phyloP scores from a whole-genome alignment of 371 early-diverging fungal species.

The Lichtheimia ramosa region DNA sequence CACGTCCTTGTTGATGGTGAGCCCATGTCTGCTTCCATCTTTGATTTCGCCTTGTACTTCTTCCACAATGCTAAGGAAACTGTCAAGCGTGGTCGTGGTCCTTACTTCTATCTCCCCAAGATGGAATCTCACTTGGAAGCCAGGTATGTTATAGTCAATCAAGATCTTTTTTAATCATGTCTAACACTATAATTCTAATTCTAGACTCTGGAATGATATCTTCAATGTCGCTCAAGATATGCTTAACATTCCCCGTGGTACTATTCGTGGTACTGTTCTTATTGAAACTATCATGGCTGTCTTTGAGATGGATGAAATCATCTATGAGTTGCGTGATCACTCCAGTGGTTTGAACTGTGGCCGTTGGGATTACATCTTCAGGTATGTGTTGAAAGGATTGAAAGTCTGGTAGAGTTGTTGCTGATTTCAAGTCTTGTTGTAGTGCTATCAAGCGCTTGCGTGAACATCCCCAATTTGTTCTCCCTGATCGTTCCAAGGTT shows the following conservation, averaged over 20 bases:
- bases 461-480: slow-evolving; percentile 74
- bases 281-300: slow-evolving; percentile 96
- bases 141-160: slow-evolving; percentile 39
- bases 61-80: slow-evolving; percentile 90
- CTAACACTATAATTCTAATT: not conserved
- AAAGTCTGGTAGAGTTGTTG: no score
- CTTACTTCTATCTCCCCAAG: slow-evolving; percentile 97
- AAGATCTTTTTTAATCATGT: no score
- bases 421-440: no score
- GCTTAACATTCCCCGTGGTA: slow-evolving; percentile 86
- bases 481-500: slow-evolving; percentile 88
- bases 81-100: slow-evolving; percentile 82
- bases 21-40: slow-evolving; percentile 90
- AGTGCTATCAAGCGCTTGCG: slow-evolving; percentile 90
- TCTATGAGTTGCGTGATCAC: slow-evolving; percentile 95
- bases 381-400: slow-evolving; percentile 14
- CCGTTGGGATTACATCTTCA: slow-evolving; percentile 98
- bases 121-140: slow-evolving; percentile 96
- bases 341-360: slow-evolving; percentile 98
- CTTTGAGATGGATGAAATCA: slow-evolving; percentile 98
- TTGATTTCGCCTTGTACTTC: slow-evolving; percentile 95
- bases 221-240: slow-evolving; percentile 94
- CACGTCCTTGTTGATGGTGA: slow-evolving; percentile 89
- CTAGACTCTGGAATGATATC: slow-evolving; percentile 91
- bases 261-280: slow-evolving; percentile 92